phyloP scores from a whole-genome alignment of 1,284 basidiomycete genomes.

The Puccinia coronata region DNA sequence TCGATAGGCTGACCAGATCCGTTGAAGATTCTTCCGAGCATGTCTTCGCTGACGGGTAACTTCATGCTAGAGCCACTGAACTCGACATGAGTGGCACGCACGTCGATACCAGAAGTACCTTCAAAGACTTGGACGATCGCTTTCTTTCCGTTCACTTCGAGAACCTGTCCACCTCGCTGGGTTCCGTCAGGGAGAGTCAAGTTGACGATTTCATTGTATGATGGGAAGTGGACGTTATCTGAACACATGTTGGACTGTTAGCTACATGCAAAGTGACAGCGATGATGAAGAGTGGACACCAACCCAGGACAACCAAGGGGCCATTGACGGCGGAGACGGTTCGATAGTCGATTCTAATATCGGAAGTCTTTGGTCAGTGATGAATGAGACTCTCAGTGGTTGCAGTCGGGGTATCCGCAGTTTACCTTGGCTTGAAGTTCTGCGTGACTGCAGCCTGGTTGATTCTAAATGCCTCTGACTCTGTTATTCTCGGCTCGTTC shows the following conservation, averaged over 20 bases:
- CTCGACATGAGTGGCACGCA: slow-evolving; percentile 94
- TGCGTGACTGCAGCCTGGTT: slow-evolving; percentile 83
- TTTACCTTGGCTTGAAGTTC: slow-evolving; percentile 62
- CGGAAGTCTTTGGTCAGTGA: slow-evolving; percentile 10
- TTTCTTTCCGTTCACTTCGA: slow-evolving; percentile 98
- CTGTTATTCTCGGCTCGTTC: slow-evolving; percentile 60
- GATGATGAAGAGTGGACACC: background rate
- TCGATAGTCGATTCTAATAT: slow-evolving; percentile 70
- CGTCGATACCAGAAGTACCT: slow-evolving; percentile 96
- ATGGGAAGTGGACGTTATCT: slow-evolving; percentile 68
- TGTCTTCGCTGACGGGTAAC: slow-evolving; percentile 98
- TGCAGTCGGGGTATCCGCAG: slow-evolving; percentile 8
- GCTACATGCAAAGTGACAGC: slow-evolving; percentile 30
- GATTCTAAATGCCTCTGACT: slow-evolving; percentile 75
- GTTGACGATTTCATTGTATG: slow-evolving; percentile 98
- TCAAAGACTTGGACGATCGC: slow-evolving; percentile 99
- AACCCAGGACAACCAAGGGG: slow-evolving; percentile 90
- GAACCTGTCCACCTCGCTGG: slow-evolving; percentile 91
- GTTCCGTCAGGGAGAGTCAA: slow-evolving; percentile 94
- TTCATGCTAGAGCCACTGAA: slow-evolving; percentile 99
- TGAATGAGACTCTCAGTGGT: too few relatives aligned
- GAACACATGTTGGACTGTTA: slow-evolving; percentile 62
- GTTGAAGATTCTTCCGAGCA: slow-evolving; percentile 99
- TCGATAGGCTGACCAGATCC: slow-evolving; percentile 97
- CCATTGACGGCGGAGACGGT: slow-evolving; percentile 96